These are phyloP conservation scores for Starmerella tilneyi DNA, from an alignment of 805 yeast species.

Conservation along the genomic window DNA sequence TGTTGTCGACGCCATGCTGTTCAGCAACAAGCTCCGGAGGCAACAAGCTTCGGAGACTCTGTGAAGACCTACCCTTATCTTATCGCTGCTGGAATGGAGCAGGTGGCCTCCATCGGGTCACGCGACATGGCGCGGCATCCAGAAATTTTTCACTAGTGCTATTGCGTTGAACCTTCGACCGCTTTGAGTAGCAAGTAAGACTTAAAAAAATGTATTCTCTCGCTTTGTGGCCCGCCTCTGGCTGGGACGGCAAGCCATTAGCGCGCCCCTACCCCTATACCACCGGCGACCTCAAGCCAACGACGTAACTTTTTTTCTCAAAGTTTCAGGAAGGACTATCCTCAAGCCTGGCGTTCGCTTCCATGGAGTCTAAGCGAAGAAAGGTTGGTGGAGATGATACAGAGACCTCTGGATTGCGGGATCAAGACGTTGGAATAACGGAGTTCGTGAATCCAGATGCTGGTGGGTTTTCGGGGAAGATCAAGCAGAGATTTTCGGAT, in stretches of 20 bases:
- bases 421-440: slow-evolving; percentile 79
- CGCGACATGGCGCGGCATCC: slow-evolving; percentile 1
- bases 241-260: too few relatives aligned
- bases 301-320: too few relatives aligned
- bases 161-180: too few relatives aligned
- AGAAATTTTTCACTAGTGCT: not conserved
- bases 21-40: too few relatives aligned
- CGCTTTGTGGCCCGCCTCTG: too few relatives aligned
- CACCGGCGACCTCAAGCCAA: too few relatives aligned
- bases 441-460: slow-evolving; percentile 46
- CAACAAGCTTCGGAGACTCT: too few relatives aligned
- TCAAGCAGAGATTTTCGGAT: slow-evolving; percentile 87
- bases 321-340: too few relatives aligned
- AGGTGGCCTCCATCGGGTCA: not conserved
- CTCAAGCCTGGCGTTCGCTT: too few relatives aligned
- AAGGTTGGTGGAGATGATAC: slow-evolving; percentile 24
- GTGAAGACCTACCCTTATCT: slow-evolving; percentile 10
- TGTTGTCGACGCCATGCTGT: slow-evolving; percentile 36
- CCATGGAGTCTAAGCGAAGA: slow-evolving; percentile 10
- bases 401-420: slow-evolving; percentile 40
- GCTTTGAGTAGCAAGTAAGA: not conserved
- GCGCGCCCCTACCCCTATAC: too few relatives aligned
- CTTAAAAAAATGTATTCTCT: not conserved
- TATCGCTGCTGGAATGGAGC: not conserved
- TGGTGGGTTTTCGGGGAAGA: slow-evolving; percentile 62